Evolutionary conservation across 345 rosid genomes (phyloP).

Genomic region (Rubroshorea leprosula): DNA sequence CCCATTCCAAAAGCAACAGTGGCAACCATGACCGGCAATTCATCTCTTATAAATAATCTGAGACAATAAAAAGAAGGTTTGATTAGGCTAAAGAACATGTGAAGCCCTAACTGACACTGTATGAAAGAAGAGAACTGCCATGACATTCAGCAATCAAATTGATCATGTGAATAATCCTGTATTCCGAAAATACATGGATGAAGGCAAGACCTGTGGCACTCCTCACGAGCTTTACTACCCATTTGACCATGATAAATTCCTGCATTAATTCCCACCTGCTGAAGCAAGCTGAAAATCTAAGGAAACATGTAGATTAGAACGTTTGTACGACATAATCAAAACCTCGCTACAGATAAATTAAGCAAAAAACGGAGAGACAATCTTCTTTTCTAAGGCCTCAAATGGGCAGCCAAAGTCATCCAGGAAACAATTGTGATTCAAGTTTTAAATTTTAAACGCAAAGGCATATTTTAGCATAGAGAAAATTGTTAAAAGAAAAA

Average conservation of each 20-base stretch:
- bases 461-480: neutral
- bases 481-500: neutral
- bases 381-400: neutral
- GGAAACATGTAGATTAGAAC: conserved; percentile 7
- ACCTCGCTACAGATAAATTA: neutral
- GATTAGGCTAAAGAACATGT: conserved; percentile 1
- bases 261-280: conserved; percentile 30
- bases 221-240: conserved; percentile 37
- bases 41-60: conserved; percentile 44
- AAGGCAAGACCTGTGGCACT: conserved; percentile 33
- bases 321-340: neutral
- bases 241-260: conserved; percentile 51
- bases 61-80: conserved; percentile 4
- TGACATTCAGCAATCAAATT: neutral
- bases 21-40: conserved; percentile 44
- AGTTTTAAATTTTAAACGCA: neutral
- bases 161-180: conserved; percentile 1
- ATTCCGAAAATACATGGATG: conserved; percentile 1
- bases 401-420: neutral
- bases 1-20: conserved; percentile 57
- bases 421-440: neutral
- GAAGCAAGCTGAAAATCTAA: conserved; percentile 31
- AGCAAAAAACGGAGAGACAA: neutral
- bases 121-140: neutral
- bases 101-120: neutral